Evolutionary conservation across 495 filamentous ascomycete species (phyloP).

Genomic region (Penicillium pulvis): DNA sequence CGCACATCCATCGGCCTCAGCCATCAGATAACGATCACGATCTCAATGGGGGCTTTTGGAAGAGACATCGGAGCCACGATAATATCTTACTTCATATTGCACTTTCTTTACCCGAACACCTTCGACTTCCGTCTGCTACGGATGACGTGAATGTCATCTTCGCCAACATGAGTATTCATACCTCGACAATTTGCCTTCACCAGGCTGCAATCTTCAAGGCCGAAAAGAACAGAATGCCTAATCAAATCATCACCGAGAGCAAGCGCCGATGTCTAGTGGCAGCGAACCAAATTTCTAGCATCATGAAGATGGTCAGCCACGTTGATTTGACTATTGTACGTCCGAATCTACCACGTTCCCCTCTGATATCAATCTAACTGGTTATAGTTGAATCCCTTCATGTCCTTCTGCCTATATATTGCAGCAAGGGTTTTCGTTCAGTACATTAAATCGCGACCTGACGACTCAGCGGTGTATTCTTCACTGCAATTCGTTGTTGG

Average conservation of each 20-base stretch:
- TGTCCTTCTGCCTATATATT: slow-evolving; percentile 94
- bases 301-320: slow-evolving; percentile 95
- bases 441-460: slow-evolving; percentile 84
- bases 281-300: slow-evolving; percentile 91
- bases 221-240: slow-evolving; percentile 80
- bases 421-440: slow-evolving; percentile 94
- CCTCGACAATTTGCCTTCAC: slow-evolving; percentile 94
- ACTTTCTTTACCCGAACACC: slow-evolving; percentile 76
- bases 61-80: slow-evolving; percentile 84
- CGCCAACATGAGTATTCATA: slow-evolving; percentile 95
- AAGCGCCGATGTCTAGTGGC: slow-evolving; percentile 92
- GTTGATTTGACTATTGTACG: slow-evolving; percentile 82
- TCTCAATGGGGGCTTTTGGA: slow-evolving; percentile 95
- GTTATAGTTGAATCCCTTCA: slow-evolving; percentile 89
- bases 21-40: slow-evolving; percentile 82
- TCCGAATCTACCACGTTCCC: slow-evolving; percentile 13
- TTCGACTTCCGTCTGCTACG: slow-evolving; percentile 79
- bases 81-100: slow-evolving; percentile 86
- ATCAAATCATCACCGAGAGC: slow-evolving; percentile 79
- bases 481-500: slow-evolving; percentile 87
- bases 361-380: slow-evolving; percentile 24
- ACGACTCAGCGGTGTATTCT: slow-evolving; percentile 78
- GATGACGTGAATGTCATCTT: slow-evolving; percentile 87
- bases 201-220: slow-evolving; percentile 98
- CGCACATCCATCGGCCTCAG: slow-evolving; percentile 89